phyloP scores from a whole-genome alignment of 805 yeast species.

The Monosporozyma solicola region DNA sequence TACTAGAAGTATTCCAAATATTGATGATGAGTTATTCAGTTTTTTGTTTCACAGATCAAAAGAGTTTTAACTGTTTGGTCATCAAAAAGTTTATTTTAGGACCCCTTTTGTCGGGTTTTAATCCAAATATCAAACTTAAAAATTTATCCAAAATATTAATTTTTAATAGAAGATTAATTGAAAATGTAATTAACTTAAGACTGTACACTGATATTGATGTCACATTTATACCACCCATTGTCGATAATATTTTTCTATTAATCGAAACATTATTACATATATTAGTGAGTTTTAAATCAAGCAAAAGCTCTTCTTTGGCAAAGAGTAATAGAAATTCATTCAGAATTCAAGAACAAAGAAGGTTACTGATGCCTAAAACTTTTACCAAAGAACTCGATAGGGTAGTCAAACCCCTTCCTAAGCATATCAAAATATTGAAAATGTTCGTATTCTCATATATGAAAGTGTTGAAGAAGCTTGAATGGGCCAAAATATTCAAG shows the following conservation, averaged over 20 bases:
- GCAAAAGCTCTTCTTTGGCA: not conserved
- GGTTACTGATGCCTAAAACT: not conserved
- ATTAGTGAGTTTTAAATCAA: not conserved
- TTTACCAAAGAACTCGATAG: not conserved
- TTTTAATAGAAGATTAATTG: not conserved
- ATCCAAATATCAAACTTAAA: not conserved
- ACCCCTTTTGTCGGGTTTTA: not conserved
- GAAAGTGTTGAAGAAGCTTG: not conserved
- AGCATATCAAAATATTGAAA: not conserved
- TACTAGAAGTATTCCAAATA: conserved; percentile 14
- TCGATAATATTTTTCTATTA: not conserved
- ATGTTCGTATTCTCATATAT: not conserved
- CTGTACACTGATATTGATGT: not conserved
- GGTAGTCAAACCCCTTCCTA: not conserved
- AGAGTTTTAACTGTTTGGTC: not conserved
- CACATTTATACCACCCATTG: not conserved
- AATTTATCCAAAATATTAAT: not conserved
- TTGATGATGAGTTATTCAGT: conserved; percentile 14
- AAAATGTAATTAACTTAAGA: not conserved
- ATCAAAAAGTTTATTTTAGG: not conserved
- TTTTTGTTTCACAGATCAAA: conserved; percentile 1
- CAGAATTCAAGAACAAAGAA: not conserved
- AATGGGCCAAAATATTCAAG: not conserved
- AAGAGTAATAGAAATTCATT: not conserved
- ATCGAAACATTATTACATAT: not conserved